phyloP scores from a whole-genome alignment of 2,329 filamentous ascomycete species.

The Rosellinia necatrix region DNA sequence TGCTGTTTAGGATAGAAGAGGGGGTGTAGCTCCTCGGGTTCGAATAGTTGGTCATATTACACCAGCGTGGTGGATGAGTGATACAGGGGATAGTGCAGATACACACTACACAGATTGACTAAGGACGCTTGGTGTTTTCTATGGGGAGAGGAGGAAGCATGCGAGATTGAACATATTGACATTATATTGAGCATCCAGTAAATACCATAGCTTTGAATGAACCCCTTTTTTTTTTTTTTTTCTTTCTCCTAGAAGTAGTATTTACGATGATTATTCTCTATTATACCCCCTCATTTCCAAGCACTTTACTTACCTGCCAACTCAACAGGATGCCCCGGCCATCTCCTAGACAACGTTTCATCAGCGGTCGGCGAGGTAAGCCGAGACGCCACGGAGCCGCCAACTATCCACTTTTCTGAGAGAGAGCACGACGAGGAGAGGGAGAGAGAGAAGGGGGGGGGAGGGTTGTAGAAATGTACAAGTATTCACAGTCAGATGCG shows the following conservation, averaged over 20 bases:
- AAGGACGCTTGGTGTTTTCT: not conserved
- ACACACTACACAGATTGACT: slow-evolving; percentile 1
- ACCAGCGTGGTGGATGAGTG: slow-evolving; percentile 11
- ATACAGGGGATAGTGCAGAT: not conserved
- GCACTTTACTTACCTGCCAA: not conserved
- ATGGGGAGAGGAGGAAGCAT: not conserved
- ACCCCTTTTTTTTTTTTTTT: too few species aligned
- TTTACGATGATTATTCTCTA: not conserved
- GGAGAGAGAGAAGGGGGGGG: too few species aligned
- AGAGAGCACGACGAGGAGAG: too few species aligned
- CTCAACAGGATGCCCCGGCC: not conserved
- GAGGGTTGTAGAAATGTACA: too few species aligned
- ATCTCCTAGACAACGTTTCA: too few species aligned
- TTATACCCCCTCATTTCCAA: not conserved
- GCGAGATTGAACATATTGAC: slow-evolving; percentile 13
- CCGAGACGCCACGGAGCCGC: too few species aligned
- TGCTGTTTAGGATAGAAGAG: too few species aligned
- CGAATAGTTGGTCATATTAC: slow-evolving; percentile 14
- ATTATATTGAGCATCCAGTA: slow-evolving; percentile 13
- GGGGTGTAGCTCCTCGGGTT: too few species aligned
- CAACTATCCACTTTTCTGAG: not conserved
- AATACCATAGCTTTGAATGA: too few species aligned
- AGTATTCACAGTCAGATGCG: too few species aligned
- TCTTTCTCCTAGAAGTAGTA: not conserved
- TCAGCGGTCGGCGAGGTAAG: too few species aligned